Base-by-base conservation (phyloP, 345 rosid genomes). In the Brassica nigra region DNA sequence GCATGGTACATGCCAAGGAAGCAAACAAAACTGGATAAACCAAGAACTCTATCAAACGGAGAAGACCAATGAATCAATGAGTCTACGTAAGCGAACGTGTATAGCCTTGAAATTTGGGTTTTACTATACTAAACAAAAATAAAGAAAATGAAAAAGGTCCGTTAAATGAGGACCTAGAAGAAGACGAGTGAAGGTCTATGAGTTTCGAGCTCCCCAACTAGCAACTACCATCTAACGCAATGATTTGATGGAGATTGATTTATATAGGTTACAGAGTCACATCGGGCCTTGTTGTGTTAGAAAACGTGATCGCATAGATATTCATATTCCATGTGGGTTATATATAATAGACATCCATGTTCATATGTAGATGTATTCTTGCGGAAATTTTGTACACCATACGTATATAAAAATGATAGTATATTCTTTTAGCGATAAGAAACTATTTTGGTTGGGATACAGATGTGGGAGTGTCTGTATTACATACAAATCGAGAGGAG, bases 141-240 rank as follows among this genome's bases (percentile, higher is more conserved):
- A 18, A 20, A 15, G 61, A 54, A 54, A 58, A 16, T 0, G 28
- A 52, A 14, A 71, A 23, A 6, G 7, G 20, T 5, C 73, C 72
- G 49, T 18, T 29, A 64, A 65, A 78, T 27, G 68, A 36, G 47
- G 61, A 71, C 28, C 6, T 64, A 63, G 11, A 42, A 8, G 62
- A 49, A 39, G 44, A 52, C 20, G 39, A 78, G 37, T 33, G 29
- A 5, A 52, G 70, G 27, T 23, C 27, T 23, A 23, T 10, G 47
- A 65, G 54, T 78, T 72, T 72, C 62, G 68, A 66, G 52, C 82
- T 73, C 73, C 74, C 68, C 77, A 78, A 78, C 82, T 42, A 58
- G 73, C 9, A 71, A 78, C 77, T 57, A 72, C 71, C 36, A 61
- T 62, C 75, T 62, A 37, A 29, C 69, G 74, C 44, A 47, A 3